A percentile compares a stretch with the other conserved stretches of the same genome.
These are phyloP conservation scores for Ophiocytium majus DNA, from an alignment of 352 stramenopile genomes.

Conservation along the genomic window DNA sequence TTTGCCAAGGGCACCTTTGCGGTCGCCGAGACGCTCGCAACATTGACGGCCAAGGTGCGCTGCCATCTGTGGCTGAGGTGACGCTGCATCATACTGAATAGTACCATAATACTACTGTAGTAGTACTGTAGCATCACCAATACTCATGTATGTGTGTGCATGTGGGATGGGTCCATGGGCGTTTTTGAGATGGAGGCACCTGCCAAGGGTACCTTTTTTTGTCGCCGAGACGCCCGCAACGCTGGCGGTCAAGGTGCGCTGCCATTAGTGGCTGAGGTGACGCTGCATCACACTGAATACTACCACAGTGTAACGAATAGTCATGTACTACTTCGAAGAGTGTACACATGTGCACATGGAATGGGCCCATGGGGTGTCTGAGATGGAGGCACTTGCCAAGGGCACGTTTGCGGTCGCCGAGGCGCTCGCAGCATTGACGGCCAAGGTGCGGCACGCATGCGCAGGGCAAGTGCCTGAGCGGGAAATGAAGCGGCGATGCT, in stretches of 20 bases:
- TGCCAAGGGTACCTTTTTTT: conserved; percentile 79
- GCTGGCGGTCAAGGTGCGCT: conserved; percentile 69
- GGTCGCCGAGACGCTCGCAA: conserved; percentile 87
- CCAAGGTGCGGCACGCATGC: too few species aligned
- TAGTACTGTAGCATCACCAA: too few species aligned
- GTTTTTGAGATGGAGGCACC: conserved; percentile 99
- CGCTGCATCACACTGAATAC: neutral
- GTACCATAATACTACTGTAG: too few species aligned
- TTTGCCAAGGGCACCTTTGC: conserved; percentile 49
- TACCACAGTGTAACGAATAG: neutral
- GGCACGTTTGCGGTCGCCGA: conserved; percentile 69
- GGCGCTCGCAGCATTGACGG: too few species aligned
- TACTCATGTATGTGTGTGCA: too few species aligned
- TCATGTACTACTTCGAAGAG: neutral
- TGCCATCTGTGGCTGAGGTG: too few species aligned
- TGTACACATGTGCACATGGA: neutral
- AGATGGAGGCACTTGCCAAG: neutral
- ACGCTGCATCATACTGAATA: too few species aligned
- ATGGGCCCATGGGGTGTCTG: neutral
- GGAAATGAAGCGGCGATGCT: too few species aligned
- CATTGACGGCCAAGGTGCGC: too few species aligned
- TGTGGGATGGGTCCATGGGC: conserved; percentile 99
- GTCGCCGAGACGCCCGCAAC: conserved; percentile 86
- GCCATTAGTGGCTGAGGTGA: conserved; percentile 89
- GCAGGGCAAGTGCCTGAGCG: too few species aligned